Percentiles rank a stretch among this genome's conserved stretches.
Evolutionary conservation across 495 filamentous ascomycete species (phyloP).

Genomic region (Neurospora cerealis): DNA sequence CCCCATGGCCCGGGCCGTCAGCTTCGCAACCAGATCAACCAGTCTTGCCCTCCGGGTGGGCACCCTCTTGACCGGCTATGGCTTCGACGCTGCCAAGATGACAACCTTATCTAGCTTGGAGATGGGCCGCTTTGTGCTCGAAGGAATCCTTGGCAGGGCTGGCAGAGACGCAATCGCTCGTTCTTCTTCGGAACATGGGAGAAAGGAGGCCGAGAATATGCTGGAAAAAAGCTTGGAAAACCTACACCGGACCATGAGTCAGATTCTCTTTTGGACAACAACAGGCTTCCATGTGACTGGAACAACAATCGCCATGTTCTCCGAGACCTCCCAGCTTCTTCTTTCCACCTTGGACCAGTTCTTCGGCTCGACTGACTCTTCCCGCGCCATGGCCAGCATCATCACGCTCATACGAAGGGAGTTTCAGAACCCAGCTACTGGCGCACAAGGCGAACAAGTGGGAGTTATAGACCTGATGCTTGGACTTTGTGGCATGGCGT

Average conservation of each 20-base stretch:
- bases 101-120: conserved; percentile 64
- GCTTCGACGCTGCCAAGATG: conserved; percentile 53
- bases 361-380: conserved; percentile 69
- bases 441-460: conserved; percentile 48
- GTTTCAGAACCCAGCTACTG: conserved; percentile 53
- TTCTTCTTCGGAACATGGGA: conserved; percentile 43
- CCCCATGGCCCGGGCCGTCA: conserved; percentile 59
- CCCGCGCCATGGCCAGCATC: conserved; percentile 70
- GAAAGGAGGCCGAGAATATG: conserved; percentile 50
- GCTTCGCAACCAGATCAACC: conserved; percentile 56
- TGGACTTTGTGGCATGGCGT: conserved; percentile 59
- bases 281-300: conserved; percentile 62
- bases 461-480: conserved; percentile 56
- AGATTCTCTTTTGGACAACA: conserved; percentile 56
- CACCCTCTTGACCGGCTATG: conserved; percentile 52
- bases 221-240: conserved; percentile 54
- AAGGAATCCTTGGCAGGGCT: conserved; percentile 57
- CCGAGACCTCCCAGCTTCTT: conserved; percentile 54
- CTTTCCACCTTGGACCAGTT: conserved; percentile 62
- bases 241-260: conserved; percentile 52
- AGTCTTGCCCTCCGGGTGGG: conserved; percentile 63
- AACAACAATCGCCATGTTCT: conserved; percentile 49
- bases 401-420: conserved; percentile 64
- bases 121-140: conserved; percentile 54
- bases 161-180: conserved; percentile 53